Evolutionary conservation across 2,329 filamentous ascomycete species (phyloP).

Genomic region (Colletotrichum sp.): DNA sequence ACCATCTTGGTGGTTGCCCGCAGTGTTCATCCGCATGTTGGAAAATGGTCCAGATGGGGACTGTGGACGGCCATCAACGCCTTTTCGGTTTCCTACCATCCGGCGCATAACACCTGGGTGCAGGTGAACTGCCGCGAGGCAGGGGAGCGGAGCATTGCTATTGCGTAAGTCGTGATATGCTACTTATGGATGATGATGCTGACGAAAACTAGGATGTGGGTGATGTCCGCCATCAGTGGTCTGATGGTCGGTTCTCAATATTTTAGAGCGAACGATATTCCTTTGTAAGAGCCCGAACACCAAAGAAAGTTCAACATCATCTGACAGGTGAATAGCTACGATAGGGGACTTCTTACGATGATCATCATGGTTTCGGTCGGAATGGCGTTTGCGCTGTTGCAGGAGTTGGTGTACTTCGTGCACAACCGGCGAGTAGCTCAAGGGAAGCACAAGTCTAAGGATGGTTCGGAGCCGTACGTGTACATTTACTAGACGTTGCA

Average conservation of each 20-base stretch:
- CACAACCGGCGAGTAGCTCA: slow-evolving; percentile 38
- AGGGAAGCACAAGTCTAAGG: slow-evolving; percentile 22
- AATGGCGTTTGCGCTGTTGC: slow-evolving; percentile 42
- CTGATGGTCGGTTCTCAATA: slow-evolving; percentile 58
- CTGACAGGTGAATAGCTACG: slow-evolving; percentile 36
- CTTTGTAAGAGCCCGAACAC: slow-evolving; percentile 35
- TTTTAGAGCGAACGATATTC: slow-evolving; percentile 46
- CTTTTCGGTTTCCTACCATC: slow-evolving; percentile 59
- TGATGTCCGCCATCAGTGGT: slow-evolving; percentile 56
- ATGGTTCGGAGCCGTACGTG: slow-evolving; percentile 21
- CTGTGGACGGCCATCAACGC: slow-evolving; percentile 57
- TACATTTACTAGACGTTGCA: slow-evolving; percentile 9
- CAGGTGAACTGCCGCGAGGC: slow-evolving; percentile 54
- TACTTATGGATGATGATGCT: background rate
- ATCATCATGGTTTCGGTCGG: slow-evolving; percentile 49
- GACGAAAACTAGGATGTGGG: slow-evolving; percentile 38
- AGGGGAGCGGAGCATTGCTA: slow-evolving; percentile 51
- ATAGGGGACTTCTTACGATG: slow-evolving; percentile 47
- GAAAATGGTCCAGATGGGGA: slow-evolving; percentile 53
- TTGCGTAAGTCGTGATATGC: slow-evolving; percentile 42
- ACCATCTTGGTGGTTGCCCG: slow-evolving; percentile 45
- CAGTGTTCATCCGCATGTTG: slow-evolving; percentile 44
- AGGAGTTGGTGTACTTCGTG: slow-evolving; percentile 41
- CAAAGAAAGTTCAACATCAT: background rate
- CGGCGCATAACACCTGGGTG: slow-evolving; percentile 57